Evolutionary conservation across 805 yeast species (phyloP).

Genomic region (Ogataea nonfermentans): DNA sequence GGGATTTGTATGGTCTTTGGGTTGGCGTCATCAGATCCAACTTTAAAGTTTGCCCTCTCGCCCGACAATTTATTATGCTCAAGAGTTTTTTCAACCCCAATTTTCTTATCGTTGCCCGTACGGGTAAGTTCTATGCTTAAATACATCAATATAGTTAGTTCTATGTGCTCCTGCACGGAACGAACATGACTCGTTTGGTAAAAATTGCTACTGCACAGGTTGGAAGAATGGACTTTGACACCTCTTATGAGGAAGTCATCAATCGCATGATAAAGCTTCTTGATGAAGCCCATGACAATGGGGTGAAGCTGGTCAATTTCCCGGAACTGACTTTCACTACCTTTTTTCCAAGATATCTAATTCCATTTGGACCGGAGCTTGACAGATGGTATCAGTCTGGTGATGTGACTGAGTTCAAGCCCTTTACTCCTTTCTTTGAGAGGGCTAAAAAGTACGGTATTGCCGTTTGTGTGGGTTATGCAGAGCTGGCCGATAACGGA

Average conservation of each 20-base stretch:
- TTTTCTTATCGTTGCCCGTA: background rate
- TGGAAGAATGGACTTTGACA: conserved; percentile 33
- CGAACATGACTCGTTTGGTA: conserved; percentile 9
- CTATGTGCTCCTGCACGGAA: background rate
- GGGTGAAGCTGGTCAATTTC: conserved; percentile 35
- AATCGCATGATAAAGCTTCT: conserved; percentile 30
- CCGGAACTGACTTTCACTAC: conserved; percentile 38
- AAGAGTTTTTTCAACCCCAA: background rate
- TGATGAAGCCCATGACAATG: conserved; percentile 23
- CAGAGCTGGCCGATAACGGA: conserved; percentile 38
- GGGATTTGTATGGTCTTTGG: conserved; percentile 18
- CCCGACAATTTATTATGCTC: conserved; percentile 1
- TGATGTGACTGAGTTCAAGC: conserved; percentile 30
- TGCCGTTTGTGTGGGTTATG: conserved; percentile 38
- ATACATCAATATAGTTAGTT: too few species aligned
- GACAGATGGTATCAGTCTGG: conserved; percentile 37
- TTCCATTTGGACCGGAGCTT: conserved; percentile 35
- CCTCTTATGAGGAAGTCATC: conserved; percentile 33
- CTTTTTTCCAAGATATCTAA: conserved; percentile 37
- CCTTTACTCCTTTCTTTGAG: conserved; percentile 36
- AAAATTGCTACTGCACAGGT: conserved; percentile 35
- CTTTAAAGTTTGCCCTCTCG: conserved; percentile 7
- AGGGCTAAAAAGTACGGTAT: conserved; percentile 30
- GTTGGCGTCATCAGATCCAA: conserved; percentile 1
- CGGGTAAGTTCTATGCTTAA: too few species aligned